phyloP scores from a whole-genome alignment of 768 basidiomycete species.

The Leccinum rimulosum region DNA sequence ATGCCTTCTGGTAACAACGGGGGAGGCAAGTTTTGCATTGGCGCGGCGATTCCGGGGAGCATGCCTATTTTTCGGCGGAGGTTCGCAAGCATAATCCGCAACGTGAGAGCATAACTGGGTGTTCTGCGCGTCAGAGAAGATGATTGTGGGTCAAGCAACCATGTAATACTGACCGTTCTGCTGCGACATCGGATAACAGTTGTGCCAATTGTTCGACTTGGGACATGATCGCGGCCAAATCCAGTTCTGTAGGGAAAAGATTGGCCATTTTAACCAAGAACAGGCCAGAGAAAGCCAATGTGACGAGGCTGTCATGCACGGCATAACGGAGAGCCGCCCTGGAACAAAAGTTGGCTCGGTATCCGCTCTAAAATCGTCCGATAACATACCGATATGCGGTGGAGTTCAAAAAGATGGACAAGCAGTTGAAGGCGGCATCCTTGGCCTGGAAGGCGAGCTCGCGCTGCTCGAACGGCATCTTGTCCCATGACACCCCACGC shows the following conservation, averaged over 20 bases:
- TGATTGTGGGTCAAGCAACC: background rate
- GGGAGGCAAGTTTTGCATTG: constrained; percentile 50
- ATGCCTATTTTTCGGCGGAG: constrained; percentile 85
- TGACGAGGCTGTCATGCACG: constrained; percentile 90
- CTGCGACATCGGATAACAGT: constrained; percentile 87
- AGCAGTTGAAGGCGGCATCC: constrained; percentile 83
- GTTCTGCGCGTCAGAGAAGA: constrained; percentile 9
- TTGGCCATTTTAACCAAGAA: constrained; percentile 95
- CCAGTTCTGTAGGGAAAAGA: constrained; percentile 83
- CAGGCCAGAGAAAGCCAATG: constrained; percentile 85
- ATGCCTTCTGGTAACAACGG: constrained; percentile 57
- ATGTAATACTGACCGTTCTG: constrained; percentile 62
- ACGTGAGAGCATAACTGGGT: constrained; percentile 80
- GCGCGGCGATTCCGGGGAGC: constrained; percentile 44
- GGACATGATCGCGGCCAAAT: constrained; percentile 67
- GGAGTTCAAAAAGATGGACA: constrained; percentile 81
- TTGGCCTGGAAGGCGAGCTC: constrained; percentile 95
- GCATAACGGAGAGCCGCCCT: constrained; percentile 90
- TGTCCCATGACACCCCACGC: constrained; percentile 91
- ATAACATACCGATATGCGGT: constrained; percentile 70
- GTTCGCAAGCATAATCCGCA: constrained; percentile 92
- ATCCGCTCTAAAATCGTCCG: background rate
- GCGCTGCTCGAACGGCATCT: constrained; percentile 92
- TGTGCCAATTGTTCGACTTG: constrained; percentile 93
- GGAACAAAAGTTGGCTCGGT: constrained; percentile 7